phyloP scores from a whole-genome alignment of 2,329 filamentous ascomycete species.

The Aphanocladium album region DNA sequence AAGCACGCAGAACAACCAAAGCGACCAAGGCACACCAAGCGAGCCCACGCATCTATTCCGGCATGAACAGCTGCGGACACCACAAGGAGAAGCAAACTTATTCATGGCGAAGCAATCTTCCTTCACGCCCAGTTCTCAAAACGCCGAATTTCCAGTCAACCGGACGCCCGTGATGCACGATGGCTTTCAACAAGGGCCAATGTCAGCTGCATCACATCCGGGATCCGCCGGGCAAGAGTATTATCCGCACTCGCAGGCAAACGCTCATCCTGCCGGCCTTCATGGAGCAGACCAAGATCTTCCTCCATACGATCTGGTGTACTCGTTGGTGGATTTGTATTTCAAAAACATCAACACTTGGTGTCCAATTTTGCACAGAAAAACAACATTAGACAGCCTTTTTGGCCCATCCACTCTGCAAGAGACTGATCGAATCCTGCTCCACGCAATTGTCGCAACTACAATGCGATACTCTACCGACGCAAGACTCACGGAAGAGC shows the following conservation, averaged over 20 bases:
- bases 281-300: conserved; percentile 54
- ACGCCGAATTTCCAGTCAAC: conserved; percentile 46
- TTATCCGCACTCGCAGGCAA: conserved; percentile 29
- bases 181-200: conserved; percentile 41
- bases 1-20: conserved; percentile 22
- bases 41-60: conserved; percentile 44
- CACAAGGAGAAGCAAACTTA: conserved; percentile 54
- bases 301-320: conserved; percentile 69
- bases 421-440: conserved; percentile 73
- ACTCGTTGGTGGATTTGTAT: conserved; percentile 68
- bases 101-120: conserved; percentile 56
- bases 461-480: conserved; percentile 82
- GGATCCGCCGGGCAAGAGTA: conserved; percentile 45
- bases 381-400: conserved; percentile 73
- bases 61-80: conserved; percentile 44
- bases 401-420: conserved; percentile 74
- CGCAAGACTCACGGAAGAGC: conserved; percentile 64
- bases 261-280: conserved; percentile 2
- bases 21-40: conserved; percentile 53
- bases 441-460: conserved; percentile 86
- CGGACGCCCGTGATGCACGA: conserved; percentile 45
- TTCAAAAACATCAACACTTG: conserved; percentile 78
- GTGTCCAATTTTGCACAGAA: conserved; percentile 86
- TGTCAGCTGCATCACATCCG: conserved; percentile 35
- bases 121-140: conserved; percentile 41